phyloP scores from a whole-genome alignment of 2,329 filamentous ascomycete genomes.

The Neopestalotiopsis clavispora region DNA sequence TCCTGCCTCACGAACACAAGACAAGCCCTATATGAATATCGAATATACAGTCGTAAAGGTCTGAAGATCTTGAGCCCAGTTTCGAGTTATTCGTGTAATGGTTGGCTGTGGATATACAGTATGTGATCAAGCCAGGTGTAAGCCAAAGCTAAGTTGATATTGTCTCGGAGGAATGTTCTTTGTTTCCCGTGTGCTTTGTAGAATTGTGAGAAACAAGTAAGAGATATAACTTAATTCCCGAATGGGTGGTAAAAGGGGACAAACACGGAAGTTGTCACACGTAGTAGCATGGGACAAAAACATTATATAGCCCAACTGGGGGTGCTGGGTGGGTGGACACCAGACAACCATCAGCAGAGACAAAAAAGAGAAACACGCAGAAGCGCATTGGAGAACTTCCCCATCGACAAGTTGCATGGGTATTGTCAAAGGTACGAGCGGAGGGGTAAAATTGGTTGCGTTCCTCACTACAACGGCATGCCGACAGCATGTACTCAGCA shows the following conservation, averaged over 20 bases:
- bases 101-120: not conserved
- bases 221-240: not conserved
- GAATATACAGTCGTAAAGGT: not conserved
- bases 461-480: conserved; percentile 10
- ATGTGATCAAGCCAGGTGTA: not conserved
- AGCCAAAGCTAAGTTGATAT: not conserved
- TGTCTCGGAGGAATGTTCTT: not conserved
- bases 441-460: conserved; percentile 4
- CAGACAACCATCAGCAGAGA: not conserved
- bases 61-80: no score
- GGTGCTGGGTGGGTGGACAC: not conserved
- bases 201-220: not conserved
- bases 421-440: conserved; percentile 9
- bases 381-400: conserved; percentile 4
- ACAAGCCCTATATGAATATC: no score
- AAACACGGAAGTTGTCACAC: not conserved
- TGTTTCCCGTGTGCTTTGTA: not conserved
- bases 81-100: not conserved
- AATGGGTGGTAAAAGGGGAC: not conserved
- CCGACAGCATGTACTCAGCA: conserved; percentile 14
- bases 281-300: conserved; percentile 9
- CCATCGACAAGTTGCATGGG: not conserved
- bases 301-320: conserved; percentile 10
- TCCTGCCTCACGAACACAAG: no score
- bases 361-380: not conserved